These are phyloP conservation scores for Filobasidium floriforme DNA, from an alignment of 768 basidiomycete species.

Conservation along the genomic window DNA sequence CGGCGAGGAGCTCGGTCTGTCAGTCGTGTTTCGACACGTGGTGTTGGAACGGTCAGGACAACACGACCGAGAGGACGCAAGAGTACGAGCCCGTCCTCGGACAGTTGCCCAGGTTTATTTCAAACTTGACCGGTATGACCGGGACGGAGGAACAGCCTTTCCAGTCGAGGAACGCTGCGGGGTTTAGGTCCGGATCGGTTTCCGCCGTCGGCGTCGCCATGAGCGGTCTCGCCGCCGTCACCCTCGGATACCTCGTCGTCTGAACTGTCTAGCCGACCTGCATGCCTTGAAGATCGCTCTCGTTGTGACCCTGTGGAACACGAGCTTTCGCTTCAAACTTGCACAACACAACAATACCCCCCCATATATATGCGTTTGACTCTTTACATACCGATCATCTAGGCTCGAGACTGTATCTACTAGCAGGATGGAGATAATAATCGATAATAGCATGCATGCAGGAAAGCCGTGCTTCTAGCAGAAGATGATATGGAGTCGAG, in stretches of 20 bases:
- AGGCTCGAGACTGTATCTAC: no score
- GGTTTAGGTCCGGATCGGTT: not conserved
- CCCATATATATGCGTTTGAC: no score
- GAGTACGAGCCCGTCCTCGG: slow-evolving; percentile 38
- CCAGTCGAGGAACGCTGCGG: not conserved
- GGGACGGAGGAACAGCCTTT: not conserved
- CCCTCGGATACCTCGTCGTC: not conserved
- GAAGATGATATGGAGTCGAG: no score
- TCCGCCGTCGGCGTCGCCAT: not conserved
- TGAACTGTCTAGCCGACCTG: no score
- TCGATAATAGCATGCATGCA: no score
- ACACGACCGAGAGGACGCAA: slow-evolving; percentile 28
- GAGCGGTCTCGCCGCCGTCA: not conserved
- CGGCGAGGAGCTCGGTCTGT: slow-evolving; percentile 35
- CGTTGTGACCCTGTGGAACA: no score
- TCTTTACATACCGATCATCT: no score
- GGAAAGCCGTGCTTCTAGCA: no score
- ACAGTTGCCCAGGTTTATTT: slow-evolving; percentile 29
- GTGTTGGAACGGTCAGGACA: slow-evolving; percentile 43
- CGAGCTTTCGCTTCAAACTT: no score
- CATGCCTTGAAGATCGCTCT: no score
- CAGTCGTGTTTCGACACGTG: slow-evolving; percentile 40
- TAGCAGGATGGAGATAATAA: no score
- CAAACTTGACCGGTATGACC: slow-evolving; percentile 8
- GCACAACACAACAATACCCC: no score